Percentiles rank a stretch among this genome's conserved stretches.
phyloP scores from a whole-genome alignment of 495 filamentous ascomycete genomes.

The Penicillium pulvis region DNA sequence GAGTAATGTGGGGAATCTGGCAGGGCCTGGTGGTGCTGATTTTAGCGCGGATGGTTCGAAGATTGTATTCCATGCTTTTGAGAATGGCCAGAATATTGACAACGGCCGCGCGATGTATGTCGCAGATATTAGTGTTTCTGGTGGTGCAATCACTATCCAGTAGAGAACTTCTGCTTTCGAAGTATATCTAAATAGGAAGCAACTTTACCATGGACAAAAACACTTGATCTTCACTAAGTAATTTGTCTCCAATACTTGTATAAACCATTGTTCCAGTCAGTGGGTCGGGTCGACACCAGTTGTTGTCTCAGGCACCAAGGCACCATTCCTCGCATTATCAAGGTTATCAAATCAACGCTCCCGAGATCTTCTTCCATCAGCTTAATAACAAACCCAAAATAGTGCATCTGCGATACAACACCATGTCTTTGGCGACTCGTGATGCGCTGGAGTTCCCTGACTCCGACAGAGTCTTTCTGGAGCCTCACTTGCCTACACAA shows the following conservation, averaged over 20 bases:
- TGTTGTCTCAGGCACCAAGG: slow-evolving; percentile 12
- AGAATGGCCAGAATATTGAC: slow-evolving; percentile 22
- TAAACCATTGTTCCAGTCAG: not conserved
- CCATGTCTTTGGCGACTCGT: slow-evolving; percentile 18
- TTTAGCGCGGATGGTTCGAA: slow-evolving; percentile 36
- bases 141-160: slow-evolving; percentile 15
- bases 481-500: slow-evolving; percentile 44
- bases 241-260: not conserved
- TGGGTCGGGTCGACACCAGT: not conserved
- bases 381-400: not conserved
- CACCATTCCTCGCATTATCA: slow-evolving; percentile 2
- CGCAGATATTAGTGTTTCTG: slow-evolving; percentile 13
- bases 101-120: slow-evolving; percentile 25
- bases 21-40: slow-evolving; percentile 53
- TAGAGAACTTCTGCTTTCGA: not conserved
- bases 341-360: not conserved
- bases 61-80: slow-evolving; percentile 49
- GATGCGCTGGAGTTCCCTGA: slow-evolving; percentile 44
- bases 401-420: not conserved
- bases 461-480: slow-evolving; percentile 41
- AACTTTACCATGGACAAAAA: not conserved
- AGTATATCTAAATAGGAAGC: too few relatives aligned
- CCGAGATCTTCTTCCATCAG: slow-evolving; percentile 1
- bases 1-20: slow-evolving; percentile 31
- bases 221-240: not conserved